A percentile compares a stretch with the other conserved stretches of the same genome.
These are phyloP conservation scores for Talaromyces sp. DNA, from an alignment of 2,329 filamentous ascomycete species.

Conservation along the genomic window DNA sequence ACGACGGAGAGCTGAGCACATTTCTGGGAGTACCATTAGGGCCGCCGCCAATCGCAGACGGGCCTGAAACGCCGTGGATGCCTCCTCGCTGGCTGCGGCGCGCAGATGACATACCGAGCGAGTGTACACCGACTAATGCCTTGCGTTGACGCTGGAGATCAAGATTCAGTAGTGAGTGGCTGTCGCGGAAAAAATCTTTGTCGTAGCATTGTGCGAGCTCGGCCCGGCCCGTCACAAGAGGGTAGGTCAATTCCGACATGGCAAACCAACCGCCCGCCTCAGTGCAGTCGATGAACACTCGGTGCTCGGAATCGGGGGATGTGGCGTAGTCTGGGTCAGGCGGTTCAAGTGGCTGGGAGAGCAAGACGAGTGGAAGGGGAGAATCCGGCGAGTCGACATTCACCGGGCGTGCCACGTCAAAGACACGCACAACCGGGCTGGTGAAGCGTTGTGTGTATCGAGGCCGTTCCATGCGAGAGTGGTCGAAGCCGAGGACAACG, in stretches of 20 bases:
- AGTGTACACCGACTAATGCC: slow-evolving; percentile 67
- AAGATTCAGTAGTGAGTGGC: slow-evolving; percentile 34
- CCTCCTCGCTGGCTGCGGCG: slow-evolving; percentile 26
- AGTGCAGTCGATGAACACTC: slow-evolving; percentile 83
- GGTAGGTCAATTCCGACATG: slow-evolving; percentile 80
- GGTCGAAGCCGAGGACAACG: slow-evolving; percentile 73
- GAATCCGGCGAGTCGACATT: slow-evolving; percentile 59
- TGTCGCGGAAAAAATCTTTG: slow-evolving; percentile 41
- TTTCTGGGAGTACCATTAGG: slow-evolving; percentile 37
- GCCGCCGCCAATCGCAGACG: slow-evolving; percentile 25
- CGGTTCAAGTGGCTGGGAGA: slow-evolving; percentile 77
- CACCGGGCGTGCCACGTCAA: slow-evolving; percentile 75
- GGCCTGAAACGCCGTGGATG: slow-evolving; percentile 42
- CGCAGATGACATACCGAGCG: slow-evolving; percentile 40
- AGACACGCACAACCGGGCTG: slow-evolving; percentile 78
- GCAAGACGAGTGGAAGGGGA: slow-evolving; percentile 66
- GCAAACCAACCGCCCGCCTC: slow-evolving; percentile 89
- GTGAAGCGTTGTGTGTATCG: slow-evolving; percentile 66
- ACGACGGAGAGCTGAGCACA: slow-evolving; percentile 28
- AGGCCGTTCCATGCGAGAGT: slow-evolving; percentile 51
- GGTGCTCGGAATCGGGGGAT: slow-evolving; percentile 40
- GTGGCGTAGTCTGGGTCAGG: slow-evolving; percentile 38
- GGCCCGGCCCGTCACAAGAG: slow-evolving; percentile 70
- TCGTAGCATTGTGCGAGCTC: slow-evolving; percentile 54
- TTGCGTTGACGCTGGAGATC: slow-evolving; percentile 49